Base-by-base conservation (phyloP, 176 grass and related monocot species). In the Musa schizocarpa region DNA sequence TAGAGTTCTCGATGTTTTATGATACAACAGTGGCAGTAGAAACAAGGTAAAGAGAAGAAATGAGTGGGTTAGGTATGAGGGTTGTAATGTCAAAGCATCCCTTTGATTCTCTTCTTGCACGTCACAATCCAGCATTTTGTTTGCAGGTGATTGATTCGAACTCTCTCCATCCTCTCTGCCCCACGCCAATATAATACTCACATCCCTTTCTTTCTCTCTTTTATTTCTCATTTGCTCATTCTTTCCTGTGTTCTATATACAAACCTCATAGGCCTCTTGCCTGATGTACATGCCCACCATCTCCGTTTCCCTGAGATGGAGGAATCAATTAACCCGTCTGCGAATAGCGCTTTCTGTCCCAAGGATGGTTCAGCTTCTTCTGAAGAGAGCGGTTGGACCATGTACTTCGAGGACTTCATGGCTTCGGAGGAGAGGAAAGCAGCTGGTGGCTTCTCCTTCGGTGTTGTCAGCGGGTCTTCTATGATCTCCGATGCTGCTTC, bases 351-450 rank as follows among this genome's bases (percentile, higher is more conserved):
- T 54, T 77, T 87, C 62, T 54, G 8, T 11, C 1, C 16, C 79
- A 26, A 50, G 50, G 65, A 80, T 73, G 86, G 84, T 73, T 80
- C 72, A 23, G 26, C 72, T 71, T 81, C 81, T 7, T 88, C 94
- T 16, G 90, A 78, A 63, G 95, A 89, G 76, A 99, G 88, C 43
- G 79, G 86, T 56, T 99, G 95, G 95, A 94, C 95, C 0, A 81
- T 73, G 22, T 94, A 94, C 75, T 88, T 94, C 43, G 88, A 89
- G 78, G 86, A 93, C 74, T 99, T 92, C 86, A 66, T 91, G 17
- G 71, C 83, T 20, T 94, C 88, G 14, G 82, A 91, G 62, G 76
- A 86, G 84, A 87, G 63, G 82, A 87, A 83, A 82, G 79, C 65
- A 74, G 83, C 27, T 14, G 8, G 79, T 55, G 72, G 68, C 61